Evolutionary conservation across 169 alveolate species (phyloP).

Genomic region (Plasmodium fragile): DNA sequence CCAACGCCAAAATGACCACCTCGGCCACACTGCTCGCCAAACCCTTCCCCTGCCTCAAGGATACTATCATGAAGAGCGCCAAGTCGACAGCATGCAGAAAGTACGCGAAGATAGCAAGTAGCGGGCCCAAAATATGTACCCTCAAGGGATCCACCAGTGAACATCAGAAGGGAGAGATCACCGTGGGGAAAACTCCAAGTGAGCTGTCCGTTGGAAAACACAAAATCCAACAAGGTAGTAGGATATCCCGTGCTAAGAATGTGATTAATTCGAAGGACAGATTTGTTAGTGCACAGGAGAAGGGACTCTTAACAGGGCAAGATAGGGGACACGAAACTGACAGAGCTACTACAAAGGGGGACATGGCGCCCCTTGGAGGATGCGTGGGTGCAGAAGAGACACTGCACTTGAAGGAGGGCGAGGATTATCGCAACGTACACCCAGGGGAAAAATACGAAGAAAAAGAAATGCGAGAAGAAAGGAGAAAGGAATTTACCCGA

Average conservation of each 20-base stretch:
- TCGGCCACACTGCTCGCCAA: background rate
- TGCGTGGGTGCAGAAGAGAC: background rate
- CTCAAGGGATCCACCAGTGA: background rate
- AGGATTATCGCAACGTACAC: background rate
- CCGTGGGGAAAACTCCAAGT: background rate
- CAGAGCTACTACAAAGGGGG: background rate
- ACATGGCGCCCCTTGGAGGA: background rate
- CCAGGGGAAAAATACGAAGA: background rate
- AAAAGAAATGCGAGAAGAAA: background rate
- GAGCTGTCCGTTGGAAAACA: background rate
- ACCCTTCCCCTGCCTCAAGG: slow-evolving; percentile 5
- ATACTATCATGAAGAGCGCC: background rate
- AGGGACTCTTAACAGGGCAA: background rate
- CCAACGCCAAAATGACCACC: background rate
- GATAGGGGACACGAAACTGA: background rate
- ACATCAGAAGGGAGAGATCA: background rate
- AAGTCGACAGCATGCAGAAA: background rate
- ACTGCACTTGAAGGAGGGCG: background rate
- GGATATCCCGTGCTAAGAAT: background rate
- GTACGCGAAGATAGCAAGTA: background rate
- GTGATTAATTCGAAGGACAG: background rate
- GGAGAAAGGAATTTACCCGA: background rate
- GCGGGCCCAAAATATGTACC: slow-evolving; percentile 6
- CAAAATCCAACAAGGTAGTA: background rate
- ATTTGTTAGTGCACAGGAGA: background rate